Base-by-base conservation (phyloP, 345 rosid genomes). In the Cardamine occulta region DNA sequence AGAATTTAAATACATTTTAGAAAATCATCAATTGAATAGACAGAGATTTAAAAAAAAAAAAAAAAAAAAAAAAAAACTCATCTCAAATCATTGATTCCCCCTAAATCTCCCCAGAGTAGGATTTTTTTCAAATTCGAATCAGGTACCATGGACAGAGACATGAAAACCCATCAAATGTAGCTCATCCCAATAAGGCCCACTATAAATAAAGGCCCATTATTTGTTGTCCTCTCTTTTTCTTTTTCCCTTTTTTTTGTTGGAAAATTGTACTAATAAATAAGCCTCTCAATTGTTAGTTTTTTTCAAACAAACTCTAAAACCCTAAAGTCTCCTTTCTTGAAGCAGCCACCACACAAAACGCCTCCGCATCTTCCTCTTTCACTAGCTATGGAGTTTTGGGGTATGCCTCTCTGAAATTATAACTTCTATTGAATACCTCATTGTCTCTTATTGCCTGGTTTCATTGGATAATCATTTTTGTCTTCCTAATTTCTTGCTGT, bases 341-440 rank as follows among this genome's bases (percentile, higher is more conserved):
- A 74, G 73, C 73, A 67, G 73, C 79, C 74, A 37, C 15, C 47
- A 44, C 47, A 44, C 18, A 44, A 23, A 26, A 23, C 60, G 7
- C 26, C 11, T 11, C 19, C 15, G 35, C 57, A 8, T 40, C 54
- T 31, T 73, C 53, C 32, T 49, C 26, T 5, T 44, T 57, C 54
- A 21, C 10, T 19, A 66, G 62, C 69, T 68, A 75, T 75, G 79
- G 79, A 68, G 69, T 75, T 75, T 75, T 75, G 79, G 79, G 79
- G 79, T 75, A 67, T 40, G 47, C 0, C 4, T 67, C 54, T 75
- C 34, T 75, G 9, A 57, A 47, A 24, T 6, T 2, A 40, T 39
- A n/a, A 52, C 15, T 24, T 68, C 26, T 35, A 35, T 9, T 44
- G 48, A 15, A 44, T 44, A 44, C 18, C 17, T 44, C 17, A 6